Evolutionary conservation across 768 basidiomycete genomes (phyloP).

Genomic region (Butyriboletus loyo): DNA sequence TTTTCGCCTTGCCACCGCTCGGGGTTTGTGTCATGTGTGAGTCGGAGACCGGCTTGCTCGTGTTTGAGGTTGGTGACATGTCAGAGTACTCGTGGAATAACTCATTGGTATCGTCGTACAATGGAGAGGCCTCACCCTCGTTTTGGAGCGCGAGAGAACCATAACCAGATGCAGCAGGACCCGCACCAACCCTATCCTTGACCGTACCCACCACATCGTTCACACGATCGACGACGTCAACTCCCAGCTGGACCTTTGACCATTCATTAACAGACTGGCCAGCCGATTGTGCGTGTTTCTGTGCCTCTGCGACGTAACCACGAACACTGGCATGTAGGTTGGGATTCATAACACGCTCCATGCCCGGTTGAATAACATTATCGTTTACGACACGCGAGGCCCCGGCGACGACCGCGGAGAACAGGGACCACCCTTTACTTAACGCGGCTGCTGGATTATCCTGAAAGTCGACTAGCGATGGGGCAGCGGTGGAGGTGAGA

Average conservation of each 20-base stretch:
- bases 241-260: slow-evolving; percentile 73
- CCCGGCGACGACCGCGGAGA: slow-evolving; percentile 79
- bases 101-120: slow-evolving; percentile 65
- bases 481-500: slow-evolving; percentile 77
- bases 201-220: slow-evolving; percentile 66
- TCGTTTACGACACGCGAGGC: slow-evolving; percentile 79
- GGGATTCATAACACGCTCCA: slow-evolving; percentile 81
- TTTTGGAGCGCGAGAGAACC: slow-evolving; percentile 44
- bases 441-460: slow-evolving; percentile 83
- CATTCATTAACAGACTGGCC: slow-evolving; percentile 72
- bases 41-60: slow-evolving; percentile 1
- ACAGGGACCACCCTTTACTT: slow-evolving; percentile 94
- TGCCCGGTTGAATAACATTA: slow-evolving; percentile 86
- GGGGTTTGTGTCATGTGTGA: slow-evolving; percentile 6
- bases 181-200: slow-evolving; percentile 52
- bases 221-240: slow-evolving; percentile 80
- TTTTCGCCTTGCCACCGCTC: slow-evolving; percentile 23
- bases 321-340: slow-evolving; percentile 69
- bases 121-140: slow-evolving; percentile 54
- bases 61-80: slow-evolving; percentile 16
- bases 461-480: slow-evolving; percentile 77
- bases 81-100: slow-evolving; percentile 45
- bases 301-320: slow-evolving; percentile 69
- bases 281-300: slow-evolving; percentile 57
- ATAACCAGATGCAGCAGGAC: slow-evolving; percentile 54